phyloP scores from a whole-genome alignment of 768 basidiomycete genomes.

The Cystobasidium onofrii region DNA sequence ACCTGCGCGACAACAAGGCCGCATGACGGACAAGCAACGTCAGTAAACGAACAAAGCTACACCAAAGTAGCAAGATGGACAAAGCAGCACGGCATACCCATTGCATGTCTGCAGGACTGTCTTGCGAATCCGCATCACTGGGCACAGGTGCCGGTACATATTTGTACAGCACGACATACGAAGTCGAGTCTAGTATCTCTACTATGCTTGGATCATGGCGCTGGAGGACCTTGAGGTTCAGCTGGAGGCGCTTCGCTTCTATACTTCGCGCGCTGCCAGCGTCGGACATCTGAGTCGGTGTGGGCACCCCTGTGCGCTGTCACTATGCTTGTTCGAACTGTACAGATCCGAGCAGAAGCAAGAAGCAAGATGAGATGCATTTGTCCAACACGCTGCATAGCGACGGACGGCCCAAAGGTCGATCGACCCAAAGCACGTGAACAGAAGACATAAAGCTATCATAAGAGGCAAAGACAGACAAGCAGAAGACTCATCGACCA shows the following conservation, averaged over 20 bases:
- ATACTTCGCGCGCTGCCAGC: not conserved
- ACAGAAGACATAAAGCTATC: too few species aligned
- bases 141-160: not conserved
- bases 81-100: conserved; percentile 1
- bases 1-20: conserved; percentile 26
- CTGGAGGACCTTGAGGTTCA: conserved; percentile 33
- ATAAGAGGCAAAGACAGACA: not conserved
- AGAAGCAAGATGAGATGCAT: not conserved
- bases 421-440: not conserved
- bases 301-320: not conserved
- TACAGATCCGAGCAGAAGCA: not conserved
- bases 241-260: conserved; percentile 10
- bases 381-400: not conserved
- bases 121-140: not conserved
- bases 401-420: not conserved
- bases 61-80: not conserved
- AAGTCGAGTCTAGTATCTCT: conserved; percentile 29
- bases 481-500: too few species aligned
- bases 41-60: not conserved
- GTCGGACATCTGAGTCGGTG: not conserved
- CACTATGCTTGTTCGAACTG: not conserved
- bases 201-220: conserved; percentile 32
- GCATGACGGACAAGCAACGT: conserved; percentile 1
- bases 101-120: conserved; percentile 24
- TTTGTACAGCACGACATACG: conserved; percentile 33